These are phyloP conservation scores for Yamadazyma diospyri DNA, from an alignment of 1,139 yeast genomes.

Conservation along the genomic window DNA sequence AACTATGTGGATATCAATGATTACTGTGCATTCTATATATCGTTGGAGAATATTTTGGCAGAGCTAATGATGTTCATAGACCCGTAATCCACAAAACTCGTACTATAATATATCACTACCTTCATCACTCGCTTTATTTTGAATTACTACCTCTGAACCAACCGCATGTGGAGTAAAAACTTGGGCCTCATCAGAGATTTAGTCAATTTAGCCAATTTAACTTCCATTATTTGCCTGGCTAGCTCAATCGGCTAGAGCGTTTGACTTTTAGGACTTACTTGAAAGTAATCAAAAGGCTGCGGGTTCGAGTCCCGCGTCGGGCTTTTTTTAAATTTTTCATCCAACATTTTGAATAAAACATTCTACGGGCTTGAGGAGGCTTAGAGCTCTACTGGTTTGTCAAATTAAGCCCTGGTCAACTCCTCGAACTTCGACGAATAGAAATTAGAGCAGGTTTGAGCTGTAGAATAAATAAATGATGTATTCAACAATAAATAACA, in stretches of 20 bases:
- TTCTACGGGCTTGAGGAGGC: too few relatives aligned
- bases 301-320: slow-evolving; percentile 15
- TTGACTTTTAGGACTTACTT: slow-evolving; percentile 29
- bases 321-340: slow-evolving; percentile 7
- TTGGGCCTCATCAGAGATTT: too few relatives aligned
- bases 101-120: neutral
- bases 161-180: too few relatives aligned
- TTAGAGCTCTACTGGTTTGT: too few relatives aligned
- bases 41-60: slow-evolving; percentile 39
- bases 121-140: neutral
- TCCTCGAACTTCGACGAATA: too few relatives aligned
- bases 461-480: slow-evolving; percentile 2
- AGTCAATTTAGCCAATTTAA: too few relatives aligned
- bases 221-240: slow-evolving; percentile 23
- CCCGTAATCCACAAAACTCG: slow-evolving; percentile 5
- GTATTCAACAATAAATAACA: slow-evolving; percentile 11
- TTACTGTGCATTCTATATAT: slow-evolving; percentile 43
- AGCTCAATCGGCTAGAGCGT: slow-evolving; percentile 36
- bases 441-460: too few relatives aligned
- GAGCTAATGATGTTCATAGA: slow-evolving; percentile 37
- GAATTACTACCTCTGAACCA: neutral
- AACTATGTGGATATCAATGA: slow-evolving; percentile 46
- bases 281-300: slow-evolving; percentile 12
- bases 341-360: too few relatives aligned
- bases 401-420: too few relatives aligned